Evolutionary conservation across 225 moss, liverwort and hornwort species (phyloP), one percentile per base, ranked within the genome.

Genomic region (Straminergon stramineum): DNA sequence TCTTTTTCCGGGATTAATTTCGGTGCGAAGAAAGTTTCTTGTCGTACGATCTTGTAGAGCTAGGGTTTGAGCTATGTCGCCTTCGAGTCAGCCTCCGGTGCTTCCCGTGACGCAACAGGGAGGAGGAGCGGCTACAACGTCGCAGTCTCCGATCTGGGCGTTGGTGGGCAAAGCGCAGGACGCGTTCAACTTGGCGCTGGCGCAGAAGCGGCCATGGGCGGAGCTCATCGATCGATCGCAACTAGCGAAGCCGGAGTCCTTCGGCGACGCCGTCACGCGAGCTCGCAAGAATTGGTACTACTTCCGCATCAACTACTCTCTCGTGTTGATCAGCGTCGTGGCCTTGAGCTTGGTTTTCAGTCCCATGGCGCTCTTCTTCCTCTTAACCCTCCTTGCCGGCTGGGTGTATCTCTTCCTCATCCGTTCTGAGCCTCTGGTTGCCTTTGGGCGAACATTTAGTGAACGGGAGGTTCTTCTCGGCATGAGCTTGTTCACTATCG

Each of bases 391-490:
- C 8, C 66, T 97, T 68, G 94, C 95, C 22, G 94, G 91, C 5
- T 97, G 98, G 98, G 91, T 89, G 11, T 97, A 96, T 61, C 90
- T 98, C 21, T 98, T 95, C 84, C 92, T 96, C 88, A 93, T 98
- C 56, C 95, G 98, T 51, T 92, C 96, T 11, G 98, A 98, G 87
- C 96, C 96, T 31, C 73, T 98, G 87, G 94, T 98, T 23, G 45
- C 91, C 26, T 95, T 92, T 71, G 93, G 93, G 27, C 92, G 98
- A 84, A 96, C 95, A 12, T 98, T 96, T 83, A 96, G 93, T 75
- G 98, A 98, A 79, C 95, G 86, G 68, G 98, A 98, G 91, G 92
- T 98, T 73, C 92, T 98, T 65, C 91, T 93, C 19, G 79, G 87
- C 35, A 95, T 98, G 96, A 92, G 93, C 35, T 32, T 93, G 69